Conservation (phyloP, 192 early-diverging fungal species). For the Linnemannia exigua region DNA sequence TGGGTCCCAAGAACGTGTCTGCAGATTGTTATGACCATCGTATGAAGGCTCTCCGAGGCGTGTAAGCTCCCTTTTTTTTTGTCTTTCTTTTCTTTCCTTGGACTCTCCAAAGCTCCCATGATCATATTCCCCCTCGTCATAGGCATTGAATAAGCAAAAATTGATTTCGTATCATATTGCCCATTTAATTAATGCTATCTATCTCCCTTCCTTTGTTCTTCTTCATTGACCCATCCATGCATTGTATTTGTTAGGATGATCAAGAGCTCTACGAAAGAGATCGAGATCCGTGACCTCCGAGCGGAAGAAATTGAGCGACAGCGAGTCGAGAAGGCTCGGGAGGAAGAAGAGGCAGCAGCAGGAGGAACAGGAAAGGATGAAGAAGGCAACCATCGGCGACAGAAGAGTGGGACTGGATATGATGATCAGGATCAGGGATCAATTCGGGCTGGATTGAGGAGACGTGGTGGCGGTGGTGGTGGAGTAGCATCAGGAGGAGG, state of each 20-base stretch:
- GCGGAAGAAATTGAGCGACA: not conserved
- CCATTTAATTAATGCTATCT: not conserved
- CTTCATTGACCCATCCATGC: not conserved
- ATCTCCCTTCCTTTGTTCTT: no score
- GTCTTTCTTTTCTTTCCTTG: not conserved
- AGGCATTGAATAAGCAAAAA: no score
- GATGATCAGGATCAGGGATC: not conserved
- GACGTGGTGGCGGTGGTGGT: constrained; percentile 4
- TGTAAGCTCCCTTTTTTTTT: constrained; percentile 31
- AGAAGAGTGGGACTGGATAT: not conserved
- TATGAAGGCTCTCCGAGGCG: constrained; percentile 51
- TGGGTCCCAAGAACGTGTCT: constrained; percentile 52
- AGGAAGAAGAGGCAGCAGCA: not conserved
- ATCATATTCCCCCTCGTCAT: not conserved
- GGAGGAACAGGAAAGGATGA: not conserved
- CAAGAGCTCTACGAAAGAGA: not conserved
- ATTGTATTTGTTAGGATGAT: not conserved
- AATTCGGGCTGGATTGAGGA: not conserved
- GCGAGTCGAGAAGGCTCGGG: not conserved
- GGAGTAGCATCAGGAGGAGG: no score
- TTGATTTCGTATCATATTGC: not conserved
- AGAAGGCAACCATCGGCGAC: not conserved
- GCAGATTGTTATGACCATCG: constrained; percentile 52
- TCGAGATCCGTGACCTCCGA: not conserved
- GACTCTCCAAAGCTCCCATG: not conserved